Percentiles rank a stretch among this genome's conserved stretches.
Conservation (phyloP, 208 protist species). For the Blastocrithidia nonstop region DNA sequence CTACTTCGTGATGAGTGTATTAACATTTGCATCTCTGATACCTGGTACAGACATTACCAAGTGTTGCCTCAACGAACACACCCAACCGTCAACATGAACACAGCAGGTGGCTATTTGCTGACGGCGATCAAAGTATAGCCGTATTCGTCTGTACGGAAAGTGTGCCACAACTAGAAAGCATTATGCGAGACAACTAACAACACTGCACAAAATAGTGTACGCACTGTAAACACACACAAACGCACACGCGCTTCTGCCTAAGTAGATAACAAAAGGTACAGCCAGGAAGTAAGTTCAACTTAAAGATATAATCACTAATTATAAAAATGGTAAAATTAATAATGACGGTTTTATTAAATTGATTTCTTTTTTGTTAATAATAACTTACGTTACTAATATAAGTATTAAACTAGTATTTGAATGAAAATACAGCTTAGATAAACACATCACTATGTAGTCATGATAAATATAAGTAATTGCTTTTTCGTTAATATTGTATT, state of each 20-base stretch:
- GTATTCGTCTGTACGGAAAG: constrained; percentile 5
- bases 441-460: background rate
- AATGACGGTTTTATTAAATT: background rate
- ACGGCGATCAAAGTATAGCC: constrained; percentile 68
- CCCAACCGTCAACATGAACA: constrained; percentile 87
- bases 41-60: constrained; percentile 89
- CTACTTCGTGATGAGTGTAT: constrained; percentile 50
- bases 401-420: background rate
- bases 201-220: too few species aligned
- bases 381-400: background rate
- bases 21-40: constrained; percentile 82
- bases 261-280: background rate
- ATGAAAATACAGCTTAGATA: background rate
- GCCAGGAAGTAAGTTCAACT: background rate
- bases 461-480: constrained; percentile 2
- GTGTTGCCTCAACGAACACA: constrained; percentile 87
- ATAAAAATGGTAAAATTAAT: constrained; percentile 1
- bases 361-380: background rate
- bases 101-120: constrained; percentile 80
- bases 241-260: background rate
- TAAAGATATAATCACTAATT: background rate
- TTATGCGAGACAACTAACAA: background rate
- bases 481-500: constrained; percentile 1
- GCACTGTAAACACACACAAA: too few species aligned
- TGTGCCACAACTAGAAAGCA: background rate